Evolutionary conservation across 208 protist genomes (phyloP), one percentile per base, ranked within the genome.

Genomic region (Leishmania aethiopica): DNA sequence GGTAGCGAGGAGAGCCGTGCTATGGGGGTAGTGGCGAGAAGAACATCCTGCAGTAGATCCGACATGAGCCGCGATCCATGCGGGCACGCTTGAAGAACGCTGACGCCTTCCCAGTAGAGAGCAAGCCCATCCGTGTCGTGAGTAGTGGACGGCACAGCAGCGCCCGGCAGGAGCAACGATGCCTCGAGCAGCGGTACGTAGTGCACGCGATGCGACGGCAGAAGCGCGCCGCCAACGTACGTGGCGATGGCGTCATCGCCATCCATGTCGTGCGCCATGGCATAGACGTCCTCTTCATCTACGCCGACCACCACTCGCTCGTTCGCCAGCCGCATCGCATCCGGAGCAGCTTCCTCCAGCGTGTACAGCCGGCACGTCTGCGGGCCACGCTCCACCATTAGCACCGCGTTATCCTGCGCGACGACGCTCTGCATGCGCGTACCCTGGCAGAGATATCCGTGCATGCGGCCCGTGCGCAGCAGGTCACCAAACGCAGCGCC

Each of bases 101-200:
- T 80, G 35, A 88, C 64, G 57, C 87, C 87, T 55, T 90, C 87
- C 77, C 76, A 84, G 77, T 80, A 86, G 19, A 86, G 51, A 40
- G 73, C 73, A 73, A 90, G 84, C 19, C 70, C 64, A 25, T 75
- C 78, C 10, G 32, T 42, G 3, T 45, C 42, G 55, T 70, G 51
- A 19, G 22, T 42, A 28, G 28, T 35, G 35, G 78, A 35, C 59
- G 51, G 40, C 13, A 8, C 57, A 7, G 57, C 17, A n/a, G 84
- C 76, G 70, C 78, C 80, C 32, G 85, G 82, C 40, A 82, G 75
- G 19, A 57, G n/a, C 5, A 8, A 25, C 37, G 70, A 53, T 17
- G 53, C 22, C 37, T 82, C 78, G 1, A 71, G 28, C 13, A 86
- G 74, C 17, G 83, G 78, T 3, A 88, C 79, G 66, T 75, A 84